Conservation (phyloP, 2,329 filamentous ascomycete genomes). For the Knufia fluminis region DNA sequence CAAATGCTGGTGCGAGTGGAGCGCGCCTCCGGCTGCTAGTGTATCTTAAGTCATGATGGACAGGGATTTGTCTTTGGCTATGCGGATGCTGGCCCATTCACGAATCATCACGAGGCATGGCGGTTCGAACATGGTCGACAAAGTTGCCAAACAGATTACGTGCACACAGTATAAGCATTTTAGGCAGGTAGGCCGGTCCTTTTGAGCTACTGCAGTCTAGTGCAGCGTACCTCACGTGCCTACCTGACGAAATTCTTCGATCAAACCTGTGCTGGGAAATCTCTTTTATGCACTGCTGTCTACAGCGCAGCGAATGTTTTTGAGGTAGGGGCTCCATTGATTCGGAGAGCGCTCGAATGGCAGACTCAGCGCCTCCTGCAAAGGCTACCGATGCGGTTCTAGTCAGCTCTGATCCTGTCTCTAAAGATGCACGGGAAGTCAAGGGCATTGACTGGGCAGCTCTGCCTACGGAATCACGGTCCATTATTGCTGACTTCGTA, state of each 20-base stretch:
- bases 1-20: constrained; percentile 1
- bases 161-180: background rate
- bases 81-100: background rate
- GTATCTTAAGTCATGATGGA: background rate
- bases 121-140: background rate
- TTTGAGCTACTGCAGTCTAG: too few relatives aligned
- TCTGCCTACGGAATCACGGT: constrained; percentile 57
- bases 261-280: too few relatives aligned
- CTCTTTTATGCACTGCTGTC: too few relatives aligned
- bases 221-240: too few relatives aligned
- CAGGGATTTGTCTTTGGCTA: background rate
- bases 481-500: constrained; percentile 79
- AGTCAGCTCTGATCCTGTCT: constrained; percentile 72
- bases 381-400: constrained; percentile 72
- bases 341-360: background rate
- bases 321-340: too few relatives aligned
- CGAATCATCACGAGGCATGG: background rate
- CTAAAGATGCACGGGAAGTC: constrained; percentile 68
- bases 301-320: too few relatives aligned
- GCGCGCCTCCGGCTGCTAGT: background rate
- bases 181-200: too few relatives aligned
- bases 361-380: constrained; percentile 41
- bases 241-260: too few relatives aligned
- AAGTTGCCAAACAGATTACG: background rate
- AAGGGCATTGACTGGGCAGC: constrained; percentile 88